Evolutionary conservation across 129 eudicot species (phyloP), one percentile per base, ranked within the genome.

Genomic region (Glebionis coronaria): DNA sequence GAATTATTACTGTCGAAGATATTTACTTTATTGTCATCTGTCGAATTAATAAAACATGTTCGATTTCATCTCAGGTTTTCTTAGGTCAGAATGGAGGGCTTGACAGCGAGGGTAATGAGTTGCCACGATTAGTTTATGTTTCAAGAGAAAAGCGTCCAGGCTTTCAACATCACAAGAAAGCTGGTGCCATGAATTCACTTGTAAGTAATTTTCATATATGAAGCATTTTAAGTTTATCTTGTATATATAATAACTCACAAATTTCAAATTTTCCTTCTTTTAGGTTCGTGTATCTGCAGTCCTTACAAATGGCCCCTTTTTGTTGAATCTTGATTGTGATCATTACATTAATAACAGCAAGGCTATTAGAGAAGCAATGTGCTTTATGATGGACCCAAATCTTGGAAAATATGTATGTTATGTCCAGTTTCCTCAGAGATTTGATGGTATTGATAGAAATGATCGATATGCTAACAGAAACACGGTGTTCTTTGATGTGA

Each of bases 301-400:
- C 73, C 97, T 94, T 65, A 94, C 99, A 9, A 94, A 94, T 76
- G 99, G 99, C 42, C 99, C 99, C 45, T 94, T 94, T 80, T 71
- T 94, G 83, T 86, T 94, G 80, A 94, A 94, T 90, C 99, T 94
- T 70, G 99, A 94, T 83, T 94, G 99, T 87, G 99, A 94, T 88
- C 99, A 94, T 47, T 94, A 94, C 90, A 87, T 94, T 62, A 94
- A 94, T 80, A 94, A 90, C 69, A 94, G 99, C 83, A 94, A 94
- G 80, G 99, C 99, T 1, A 55, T 94, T 73, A 84, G 99, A 50
- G 99, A 94, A 82, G 93, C 99, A 35, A 94, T 94, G 99, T 94
- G 99, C 69, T 94, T 94, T 70, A 73, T 94, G 83, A 94, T 94
- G 99, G 99, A 94, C 73, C 99, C 99, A 23, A 94, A 94, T 79